phyloP scores from a whole-genome alignment of 1,284 basidiomycete genomes.

The Takashimella tepidaria region DNA sequence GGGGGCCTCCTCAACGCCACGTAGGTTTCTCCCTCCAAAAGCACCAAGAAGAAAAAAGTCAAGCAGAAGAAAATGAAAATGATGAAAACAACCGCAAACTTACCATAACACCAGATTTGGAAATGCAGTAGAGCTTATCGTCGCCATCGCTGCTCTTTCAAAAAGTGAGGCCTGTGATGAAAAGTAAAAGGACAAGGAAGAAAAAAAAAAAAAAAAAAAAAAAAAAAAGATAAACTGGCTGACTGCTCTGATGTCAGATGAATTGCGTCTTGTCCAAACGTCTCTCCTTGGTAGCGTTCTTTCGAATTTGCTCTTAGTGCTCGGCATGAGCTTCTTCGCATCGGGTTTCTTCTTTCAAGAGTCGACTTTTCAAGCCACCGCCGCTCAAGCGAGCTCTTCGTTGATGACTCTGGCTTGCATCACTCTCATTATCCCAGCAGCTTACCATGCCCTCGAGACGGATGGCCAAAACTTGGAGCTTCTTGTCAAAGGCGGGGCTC shows the following conservation, averaged over 20 bases:
- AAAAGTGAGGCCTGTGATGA: conserved; percentile 56
- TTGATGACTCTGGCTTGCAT: conserved; percentile 85
- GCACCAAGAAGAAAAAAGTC: neutral
- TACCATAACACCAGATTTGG: conserved; percentile 45
- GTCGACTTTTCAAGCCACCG: conserved; percentile 71
- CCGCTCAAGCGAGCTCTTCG: conserved; percentile 71
- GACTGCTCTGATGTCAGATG: conserved; percentile 49
- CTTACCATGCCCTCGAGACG: conserved; percentile 54
- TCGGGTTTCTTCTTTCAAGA: conserved; percentile 60
- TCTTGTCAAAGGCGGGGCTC: conserved; percentile 3
- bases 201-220: no score
- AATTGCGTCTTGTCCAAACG: conserved; percentile 81
- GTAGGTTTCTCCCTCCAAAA: conserved; percentile 50
- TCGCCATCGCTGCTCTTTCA: conserved; percentile 74
- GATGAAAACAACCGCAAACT: neutral
- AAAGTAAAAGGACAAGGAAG: no score
- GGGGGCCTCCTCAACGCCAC: conserved; percentile 82
- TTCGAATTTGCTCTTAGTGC: conserved; percentile 80
- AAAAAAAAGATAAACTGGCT: no score
- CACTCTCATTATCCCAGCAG: conserved; percentile 86
- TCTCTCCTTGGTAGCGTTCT: conserved; percentile 61
- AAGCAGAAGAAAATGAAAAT: no score
- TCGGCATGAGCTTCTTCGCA: conserved; percentile 62
- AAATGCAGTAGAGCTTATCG: conserved; percentile 63
- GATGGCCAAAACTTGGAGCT: neutral